A percentile compares a stretch with the other conserved stretches of the same genome.
phyloP scores from a whole-genome alignment of 2,329 filamentous ascomycete species.

The Trichoderma citrinoviride region DNA sequence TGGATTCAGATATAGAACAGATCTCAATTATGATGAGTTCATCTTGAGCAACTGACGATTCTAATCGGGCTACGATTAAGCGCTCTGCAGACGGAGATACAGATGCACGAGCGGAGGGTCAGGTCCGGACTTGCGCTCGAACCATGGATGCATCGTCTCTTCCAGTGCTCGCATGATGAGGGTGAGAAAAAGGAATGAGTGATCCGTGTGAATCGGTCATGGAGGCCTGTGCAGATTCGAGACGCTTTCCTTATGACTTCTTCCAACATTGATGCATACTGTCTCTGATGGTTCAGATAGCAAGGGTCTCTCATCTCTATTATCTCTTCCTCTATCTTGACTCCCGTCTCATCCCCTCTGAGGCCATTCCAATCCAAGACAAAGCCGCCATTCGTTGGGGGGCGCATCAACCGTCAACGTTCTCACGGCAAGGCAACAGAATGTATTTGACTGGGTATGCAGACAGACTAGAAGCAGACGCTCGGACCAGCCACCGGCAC shows the following conservation, averaged over 20 bases:
- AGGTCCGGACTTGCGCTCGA: too few relatives aligned
- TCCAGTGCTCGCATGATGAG: too few relatives aligned
- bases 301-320: not conserved
- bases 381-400: not conserved
- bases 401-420: not conserved
- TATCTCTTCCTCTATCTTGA: not conserved
- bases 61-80: too few relatives aligned
- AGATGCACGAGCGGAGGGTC: too few relatives aligned
- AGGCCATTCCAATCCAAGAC: not conserved
- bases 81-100: too few relatives aligned
- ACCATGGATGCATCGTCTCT: too few relatives aligned
- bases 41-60: too few relatives aligned
- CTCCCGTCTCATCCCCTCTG: not conserved
- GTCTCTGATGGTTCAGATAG: not conserved
- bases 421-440: not conserved
- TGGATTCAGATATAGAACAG: too few relatives aligned
- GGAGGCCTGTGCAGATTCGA: not conserved
- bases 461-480: not conserved
- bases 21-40: too few relatives aligned
- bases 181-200: too few relatives aligned
- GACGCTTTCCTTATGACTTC: not conserved
- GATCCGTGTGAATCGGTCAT: not conserved
- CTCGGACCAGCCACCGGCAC: slow-evolving; percentile 15
- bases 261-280: too few relatives aligned
- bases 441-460: too few relatives aligned